Evolutionary conservation across 2,329 filamentous ascomycete species (phyloP).

Genomic region (Aureobasidium vineae): DNA sequence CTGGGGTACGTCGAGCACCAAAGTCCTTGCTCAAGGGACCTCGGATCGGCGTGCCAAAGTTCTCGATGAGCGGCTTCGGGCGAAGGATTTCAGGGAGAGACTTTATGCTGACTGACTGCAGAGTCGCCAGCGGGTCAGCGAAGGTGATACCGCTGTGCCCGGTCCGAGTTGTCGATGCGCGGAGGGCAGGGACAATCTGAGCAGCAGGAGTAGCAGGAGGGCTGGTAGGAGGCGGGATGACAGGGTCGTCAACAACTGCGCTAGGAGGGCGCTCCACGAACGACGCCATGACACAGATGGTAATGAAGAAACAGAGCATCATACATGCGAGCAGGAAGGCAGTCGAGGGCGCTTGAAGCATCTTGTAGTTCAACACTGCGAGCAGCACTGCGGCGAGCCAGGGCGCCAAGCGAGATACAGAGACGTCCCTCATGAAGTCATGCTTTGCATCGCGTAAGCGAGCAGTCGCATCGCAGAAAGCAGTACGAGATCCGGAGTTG

Average conservation of each 20-base stretch:
- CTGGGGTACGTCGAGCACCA: conserved; percentile 9
- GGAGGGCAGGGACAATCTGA: background rate
- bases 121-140: background rate
- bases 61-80: background rate
- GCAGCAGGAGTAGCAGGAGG: background rate
- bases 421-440: background rate
- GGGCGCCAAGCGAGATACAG: background rate
- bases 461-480: background rate
- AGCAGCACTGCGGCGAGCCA: background rate
- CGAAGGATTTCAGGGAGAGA: background rate
- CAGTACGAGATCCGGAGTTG: background rate
- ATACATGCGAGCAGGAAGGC: background rate
- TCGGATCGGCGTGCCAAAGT: conserved; percentile 13
- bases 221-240: background rate
- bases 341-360: background rate
- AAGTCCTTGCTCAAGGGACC: conserved; percentile 6
- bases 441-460: background rate
- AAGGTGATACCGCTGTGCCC: background rate
- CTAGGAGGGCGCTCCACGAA: background rate
- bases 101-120: background rate
- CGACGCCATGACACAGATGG: background rate
- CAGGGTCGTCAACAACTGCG: background rate
- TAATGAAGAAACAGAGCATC: background rate
- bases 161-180: background rate
- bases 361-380: background rate